These are phyloP conservation scores for Zygosaccharomyces rouxii DNA, from an alignment of 805 yeast species.

Conservation along the genomic window DNA sequence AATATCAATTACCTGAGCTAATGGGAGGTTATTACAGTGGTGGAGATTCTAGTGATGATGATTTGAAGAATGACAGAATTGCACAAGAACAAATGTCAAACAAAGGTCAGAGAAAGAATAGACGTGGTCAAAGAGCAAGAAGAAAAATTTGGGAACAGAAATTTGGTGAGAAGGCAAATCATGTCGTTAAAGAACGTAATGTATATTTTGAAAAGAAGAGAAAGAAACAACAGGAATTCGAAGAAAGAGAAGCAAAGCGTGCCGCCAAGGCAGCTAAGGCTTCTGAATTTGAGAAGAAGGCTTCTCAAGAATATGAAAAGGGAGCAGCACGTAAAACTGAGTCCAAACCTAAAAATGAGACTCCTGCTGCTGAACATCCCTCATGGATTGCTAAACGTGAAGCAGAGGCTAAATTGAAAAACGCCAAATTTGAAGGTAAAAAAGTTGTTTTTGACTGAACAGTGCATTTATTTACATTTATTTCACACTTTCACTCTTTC, in stretches of 20 bases:
- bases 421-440: slow-evolving; percentile 74
- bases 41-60: slow-evolving; percentile 56
- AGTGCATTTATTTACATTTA: not conserved
- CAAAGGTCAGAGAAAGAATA: slow-evolving; percentile 61
- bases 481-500: not conserved
- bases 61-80: slow-evolving; percentile 46
- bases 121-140: slow-evolving; percentile 97
- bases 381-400: slow-evolving; percentile 92
- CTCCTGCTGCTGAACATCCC: slow-evolving; percentile 58
- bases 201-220: slow-evolving; percentile 53
- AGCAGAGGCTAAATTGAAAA: slow-evolving; percentile 61
- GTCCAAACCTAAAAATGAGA: slow-evolving; percentile 4
- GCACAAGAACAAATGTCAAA: slow-evolving; percentile 37
- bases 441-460: slow-evolving; percentile 66
- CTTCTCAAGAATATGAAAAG: slow-evolving; percentile 4
- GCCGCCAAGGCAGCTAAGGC: slow-evolving; percentile 44
- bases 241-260: slow-evolving; percentile 67
- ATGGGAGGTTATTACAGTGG: slow-evolving; percentile 82
- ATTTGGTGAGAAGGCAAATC: slow-evolving; percentile 80
- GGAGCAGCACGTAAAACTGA: not conserved
- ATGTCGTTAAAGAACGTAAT: slow-evolving; percentile 62
- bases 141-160: slow-evolving; percentile 95
- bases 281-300: slow-evolving; percentile 32
- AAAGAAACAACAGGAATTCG: slow-evolving; percentile 58
- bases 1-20: slow-evolving; percentile 56